Evolutionary conservation across 2,329 filamentous ascomycete species (phyloP).

Genomic region (Fusarium graminum): DNA sequence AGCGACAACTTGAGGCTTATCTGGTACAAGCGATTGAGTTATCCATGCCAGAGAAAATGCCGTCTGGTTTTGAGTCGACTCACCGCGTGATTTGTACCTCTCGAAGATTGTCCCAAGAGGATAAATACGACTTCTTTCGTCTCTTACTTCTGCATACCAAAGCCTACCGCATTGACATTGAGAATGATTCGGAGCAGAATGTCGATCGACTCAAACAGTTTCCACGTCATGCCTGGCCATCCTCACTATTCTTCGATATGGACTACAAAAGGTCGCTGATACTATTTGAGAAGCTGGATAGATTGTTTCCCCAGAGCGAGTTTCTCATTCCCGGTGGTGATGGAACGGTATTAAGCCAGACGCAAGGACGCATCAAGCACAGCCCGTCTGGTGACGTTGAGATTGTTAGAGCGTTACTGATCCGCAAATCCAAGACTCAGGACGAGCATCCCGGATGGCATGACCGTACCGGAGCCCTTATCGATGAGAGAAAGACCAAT

Average conservation of each 20-base stretch:
- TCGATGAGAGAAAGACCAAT: conserved; percentile 43
- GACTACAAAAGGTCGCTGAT: conserved; percentile 20
- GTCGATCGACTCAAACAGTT: conserved; percentile 14
- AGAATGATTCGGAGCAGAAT: conserved; percentile 26
- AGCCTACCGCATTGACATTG: conserved; percentile 43
- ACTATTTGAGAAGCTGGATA: conserved; percentile 37
- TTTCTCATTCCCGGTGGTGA: conserved; percentile 13
- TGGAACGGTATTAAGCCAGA: conserved; percentile 27
- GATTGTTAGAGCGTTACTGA: conserved; percentile 26
- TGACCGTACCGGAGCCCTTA: conserved; percentile 18
- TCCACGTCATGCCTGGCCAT: conserved; percentile 26
- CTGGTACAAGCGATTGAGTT: conserved; percentile 27
- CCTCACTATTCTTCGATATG: conserved; percentile 30
- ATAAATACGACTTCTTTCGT: conserved; percentile 44
- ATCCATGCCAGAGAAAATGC: not conserved
- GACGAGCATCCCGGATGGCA: conserved; percentile 31
- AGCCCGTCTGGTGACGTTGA: conserved; percentile 31
- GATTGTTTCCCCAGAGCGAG: conserved; percentile 25
- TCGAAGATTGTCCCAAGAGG: not conserved
- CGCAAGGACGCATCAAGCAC: conserved; percentile 11
- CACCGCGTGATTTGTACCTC: not conserved
- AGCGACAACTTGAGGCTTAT: not conserved
- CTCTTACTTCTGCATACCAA: conserved; percentile 40
- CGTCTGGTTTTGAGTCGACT: not conserved
- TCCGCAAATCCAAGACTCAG: conserved; percentile 22